Percentiles rank a stretch among this genome's conserved stretches.
Evolutionary conservation across 176 grass and related monocot species (phyloP).

Genomic region (Bolboschoenus planiculmis): DNA sequence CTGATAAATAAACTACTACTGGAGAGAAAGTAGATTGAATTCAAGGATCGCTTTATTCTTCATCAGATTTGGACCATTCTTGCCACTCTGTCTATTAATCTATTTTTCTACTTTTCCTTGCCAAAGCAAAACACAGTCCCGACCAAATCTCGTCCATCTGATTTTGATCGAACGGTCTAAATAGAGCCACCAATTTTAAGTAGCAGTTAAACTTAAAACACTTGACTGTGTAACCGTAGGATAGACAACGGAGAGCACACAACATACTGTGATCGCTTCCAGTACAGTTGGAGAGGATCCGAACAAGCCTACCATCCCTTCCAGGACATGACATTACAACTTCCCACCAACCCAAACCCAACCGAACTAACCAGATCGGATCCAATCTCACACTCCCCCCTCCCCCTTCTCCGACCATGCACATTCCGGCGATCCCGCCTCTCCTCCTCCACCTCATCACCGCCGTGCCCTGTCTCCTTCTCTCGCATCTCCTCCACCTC

Average conservation of each 20-base stretch:
- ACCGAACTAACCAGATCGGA: slow-evolving; percentile 37
- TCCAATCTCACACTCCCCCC: neutral
- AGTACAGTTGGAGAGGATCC: neutral
- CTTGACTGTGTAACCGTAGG: no score
- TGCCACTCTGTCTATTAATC: no score
- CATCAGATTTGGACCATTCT: no score
- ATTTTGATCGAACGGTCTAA: neutral
- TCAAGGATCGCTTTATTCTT: no score
- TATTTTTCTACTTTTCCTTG: no score
- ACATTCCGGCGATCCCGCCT: slow-evolving; percentile 29
- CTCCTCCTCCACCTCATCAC: slow-evolving; percentile 23
- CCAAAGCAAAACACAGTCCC: no score
- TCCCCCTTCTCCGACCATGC: neutral
- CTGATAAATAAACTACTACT: no score
- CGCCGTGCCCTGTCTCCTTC: neutral
- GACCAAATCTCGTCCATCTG: neutral
- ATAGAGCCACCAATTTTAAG: no score
- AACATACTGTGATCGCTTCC: no score
- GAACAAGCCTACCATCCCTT: neutral
- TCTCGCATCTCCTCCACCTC: slow-evolving; percentile 41
- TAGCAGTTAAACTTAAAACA: no score
- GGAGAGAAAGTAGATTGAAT: no score
- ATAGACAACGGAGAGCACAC: no score
- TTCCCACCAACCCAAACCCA: neutral
- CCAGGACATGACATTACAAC: neutral